Conservation (phyloP, 2,329 filamentous ascomycete genomes). For the Akanthomyces muscarius region DNA sequence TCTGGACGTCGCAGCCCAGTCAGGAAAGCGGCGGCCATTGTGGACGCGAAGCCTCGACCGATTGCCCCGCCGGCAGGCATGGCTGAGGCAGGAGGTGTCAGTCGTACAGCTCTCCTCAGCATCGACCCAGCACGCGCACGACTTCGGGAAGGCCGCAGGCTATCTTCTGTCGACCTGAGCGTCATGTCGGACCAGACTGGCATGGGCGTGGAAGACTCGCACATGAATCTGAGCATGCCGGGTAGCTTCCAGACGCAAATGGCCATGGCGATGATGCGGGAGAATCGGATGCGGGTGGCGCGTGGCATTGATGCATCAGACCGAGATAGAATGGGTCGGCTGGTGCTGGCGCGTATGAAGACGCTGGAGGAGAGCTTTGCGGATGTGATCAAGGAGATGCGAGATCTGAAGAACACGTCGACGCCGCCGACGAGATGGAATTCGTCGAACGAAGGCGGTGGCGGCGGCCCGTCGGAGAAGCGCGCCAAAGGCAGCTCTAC, state of each 20-base stretch:
- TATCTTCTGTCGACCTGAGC: slow-evolving; percentile 67
- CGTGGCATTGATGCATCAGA: slow-evolving; percentile 36
- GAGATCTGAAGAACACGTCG: slow-evolving; percentile 52
- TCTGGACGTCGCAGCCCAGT: slow-evolving; percentile 39
- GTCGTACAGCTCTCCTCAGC: slow-evolving; percentile 46
- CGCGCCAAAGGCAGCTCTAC: slow-evolving; percentile 24
- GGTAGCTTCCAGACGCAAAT: slow-evolving; percentile 80
- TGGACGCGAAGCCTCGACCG: slow-evolving; percentile 53
- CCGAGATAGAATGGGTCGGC: slow-evolving; percentile 68
- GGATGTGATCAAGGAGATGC: slow-evolving; percentile 79
- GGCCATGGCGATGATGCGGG: slow-evolving; percentile 63
- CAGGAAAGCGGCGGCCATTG: slow-evolving; percentile 39
- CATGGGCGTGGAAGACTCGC: slow-evolving; percentile 53
- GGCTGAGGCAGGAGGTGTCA: slow-evolving; percentile 33
- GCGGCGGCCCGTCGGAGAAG: slow-evolving; percentile 32
- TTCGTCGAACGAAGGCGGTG: slow-evolving; percentile 39
- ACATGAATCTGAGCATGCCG: slow-evolving; percentile 61
- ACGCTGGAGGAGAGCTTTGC: slow-evolving; percentile 87
- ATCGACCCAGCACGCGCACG: slow-evolving; percentile 42
- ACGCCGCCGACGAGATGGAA: slow-evolving; percentile 48
- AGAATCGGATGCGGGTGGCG: slow-evolving; percentile 47
- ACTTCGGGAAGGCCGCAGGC: slow-evolving; percentile 36
- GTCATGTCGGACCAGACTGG: slow-evolving; percentile 68
- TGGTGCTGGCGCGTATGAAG: slow-evolving; percentile 88
- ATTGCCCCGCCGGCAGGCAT: slow-evolving; percentile 44